Conservation (phyloP, 768 basidiomycete species). For the Lanmaoa pseudosensibilis region DNA sequence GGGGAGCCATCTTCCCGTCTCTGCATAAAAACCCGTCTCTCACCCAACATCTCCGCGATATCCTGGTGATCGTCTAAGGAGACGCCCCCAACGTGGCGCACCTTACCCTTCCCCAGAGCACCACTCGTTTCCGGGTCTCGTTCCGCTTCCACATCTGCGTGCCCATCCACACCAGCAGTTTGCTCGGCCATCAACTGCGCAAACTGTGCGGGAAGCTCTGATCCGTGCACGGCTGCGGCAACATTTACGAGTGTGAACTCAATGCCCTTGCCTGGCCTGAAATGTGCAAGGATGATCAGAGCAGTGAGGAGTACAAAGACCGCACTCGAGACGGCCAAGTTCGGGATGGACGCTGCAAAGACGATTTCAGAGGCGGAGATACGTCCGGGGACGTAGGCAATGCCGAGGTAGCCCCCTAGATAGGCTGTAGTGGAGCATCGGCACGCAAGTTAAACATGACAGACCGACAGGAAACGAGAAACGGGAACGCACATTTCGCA, state of each 20-base stretch:
- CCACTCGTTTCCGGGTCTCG: not conserved
- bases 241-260: constrained; percentile 27
- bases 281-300: constrained; percentile 23
- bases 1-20: constrained; percentile 19
- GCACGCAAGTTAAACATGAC: no score
- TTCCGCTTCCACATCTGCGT: not conserved
- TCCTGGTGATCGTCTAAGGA: not conserved
- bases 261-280: constrained; percentile 21
- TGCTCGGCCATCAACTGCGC: not conserved
- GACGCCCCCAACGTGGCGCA: not conserved
- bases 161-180: not conserved
- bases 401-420: constrained; percentile 24
- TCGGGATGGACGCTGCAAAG: constrained; percentile 29
- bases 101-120: not conserved
- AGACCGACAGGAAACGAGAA: not conserved
- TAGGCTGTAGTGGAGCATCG: constrained; percentile 11
- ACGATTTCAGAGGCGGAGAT: constrained; percentile 21
- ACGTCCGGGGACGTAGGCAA: constrained; percentile 31
- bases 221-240: constrained; percentile 22
- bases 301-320: constrained; percentile 25
- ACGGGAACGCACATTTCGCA: constrained; percentile 14
- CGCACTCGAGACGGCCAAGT: constrained; percentile 24
- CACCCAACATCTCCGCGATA: constrained; percentile 7
- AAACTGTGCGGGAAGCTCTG: constrained; percentile 26
- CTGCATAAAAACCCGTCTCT: constrained; percentile 14